Percentiles rank a stretch among this genome's conserved stretches.
These are phyloP conservation scores for Terfezia claveryi DNA, from an alignment of 495 filamentous ascomycete species.

Conservation along the genomic window DNA sequence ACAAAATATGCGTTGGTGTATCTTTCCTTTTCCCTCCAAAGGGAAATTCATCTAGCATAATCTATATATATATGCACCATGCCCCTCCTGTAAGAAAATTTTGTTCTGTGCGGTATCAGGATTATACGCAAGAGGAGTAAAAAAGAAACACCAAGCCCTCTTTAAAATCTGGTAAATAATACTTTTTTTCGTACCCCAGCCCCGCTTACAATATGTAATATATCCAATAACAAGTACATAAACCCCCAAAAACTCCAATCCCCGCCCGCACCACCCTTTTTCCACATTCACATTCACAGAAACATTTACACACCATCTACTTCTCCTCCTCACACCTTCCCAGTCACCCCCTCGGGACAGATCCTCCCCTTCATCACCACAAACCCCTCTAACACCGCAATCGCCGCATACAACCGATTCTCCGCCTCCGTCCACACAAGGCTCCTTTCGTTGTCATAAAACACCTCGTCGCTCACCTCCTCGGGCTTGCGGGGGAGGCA, in stretches of 20 bases:
- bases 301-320: neutral
- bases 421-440: conserved; percentile 87
- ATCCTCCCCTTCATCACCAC: conserved; percentile 75
- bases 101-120: too few species aligned
- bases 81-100: too few species aligned
- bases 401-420: conserved; percentile 77
- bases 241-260: neutral
- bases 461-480: conserved; percentile 86
- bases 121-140: too few species aligned
- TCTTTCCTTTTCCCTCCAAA: too few species aligned
- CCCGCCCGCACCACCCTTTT: neutral
- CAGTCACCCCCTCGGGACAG: neutral
- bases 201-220: too few species aligned
- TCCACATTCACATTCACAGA: neutral
- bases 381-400: conserved; percentile 69
- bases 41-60: too few species aligned
- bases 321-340: neutral
- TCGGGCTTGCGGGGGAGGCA: conserved; percentile 85
- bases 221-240: too few species aligned
- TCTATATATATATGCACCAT: too few species aligned
- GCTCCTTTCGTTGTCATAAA: conserved; percentile 51
- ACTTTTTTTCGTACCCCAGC: too few species aligned
- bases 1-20: too few species aligned
- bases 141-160: too few species aligned
- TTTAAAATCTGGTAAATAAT: too few species aligned